These are phyloP conservation scores for Penicillium corylophilum DNA, from an alignment of 2,329 filamentous ascomycete genomes.

Conservation along the genomic window DNA sequence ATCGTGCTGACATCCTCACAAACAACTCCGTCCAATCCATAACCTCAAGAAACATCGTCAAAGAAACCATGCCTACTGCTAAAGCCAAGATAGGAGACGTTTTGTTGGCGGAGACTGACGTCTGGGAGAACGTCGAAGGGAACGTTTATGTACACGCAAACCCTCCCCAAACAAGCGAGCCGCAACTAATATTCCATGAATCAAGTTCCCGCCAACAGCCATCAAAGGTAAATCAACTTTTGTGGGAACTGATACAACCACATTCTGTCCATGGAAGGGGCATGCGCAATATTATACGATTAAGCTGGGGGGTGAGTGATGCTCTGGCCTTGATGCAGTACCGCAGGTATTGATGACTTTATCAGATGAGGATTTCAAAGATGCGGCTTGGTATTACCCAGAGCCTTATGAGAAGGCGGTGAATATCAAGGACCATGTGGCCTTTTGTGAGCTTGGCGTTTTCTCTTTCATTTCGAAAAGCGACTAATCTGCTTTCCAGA, in stretches of 20 bases:
- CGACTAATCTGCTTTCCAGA: background rate
- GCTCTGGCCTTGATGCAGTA: background rate
- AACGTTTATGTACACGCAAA: conserved; percentile 52
- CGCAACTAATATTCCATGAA: background rate
- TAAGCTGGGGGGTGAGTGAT: conserved; percentile 45
- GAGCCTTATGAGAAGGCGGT: conserved; percentile 50
- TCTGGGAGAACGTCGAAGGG: conserved; percentile 57
- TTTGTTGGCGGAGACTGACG: conserved; percentile 51
- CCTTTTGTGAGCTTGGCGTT: conserved; percentile 53
- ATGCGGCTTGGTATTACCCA: conserved; percentile 62
- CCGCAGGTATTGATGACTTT: background rate
- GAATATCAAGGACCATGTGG: conserved; percentile 56
- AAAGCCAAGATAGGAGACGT: conserved; percentile 52
- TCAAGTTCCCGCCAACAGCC: conserved; percentile 47
- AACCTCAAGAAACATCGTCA: background rate
- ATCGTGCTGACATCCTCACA: background rate
- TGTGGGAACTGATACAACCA: conserved; percentile 47
- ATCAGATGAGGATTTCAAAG: conserved; percentile 48
- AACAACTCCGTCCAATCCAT: background rate
- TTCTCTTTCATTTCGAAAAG: no score
- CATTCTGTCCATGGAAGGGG: conserved; percentile 59
- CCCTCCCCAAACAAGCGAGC: no score
- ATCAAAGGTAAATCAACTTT: conserved; percentile 48
- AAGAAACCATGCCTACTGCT: conserved; percentile 36
- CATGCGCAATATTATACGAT: conserved; percentile 58